Evolutionary conservation across 345 rosid species (phyloP), one percentile per base, ranked within the genome.

Genomic region (Gossypium herbaceum): DNA sequence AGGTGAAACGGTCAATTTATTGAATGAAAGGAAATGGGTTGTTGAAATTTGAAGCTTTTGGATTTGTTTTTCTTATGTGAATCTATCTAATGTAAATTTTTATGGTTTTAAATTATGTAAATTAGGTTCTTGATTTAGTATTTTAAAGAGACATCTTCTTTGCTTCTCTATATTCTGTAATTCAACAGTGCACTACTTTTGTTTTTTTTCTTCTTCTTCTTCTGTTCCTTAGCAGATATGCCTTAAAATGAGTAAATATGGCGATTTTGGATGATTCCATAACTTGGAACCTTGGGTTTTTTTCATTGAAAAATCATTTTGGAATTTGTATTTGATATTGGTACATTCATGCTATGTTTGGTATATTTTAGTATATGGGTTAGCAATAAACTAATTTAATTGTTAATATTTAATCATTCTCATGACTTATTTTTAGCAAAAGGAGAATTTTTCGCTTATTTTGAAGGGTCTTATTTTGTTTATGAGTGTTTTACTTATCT

Each of bases 111-210:
- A 54, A 25, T 63, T 61, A 6, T 77, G 16, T 56, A 68, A 8
- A 47, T 9, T 45, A 68, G 68, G 73, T 66, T 78, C 68, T 72
- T 48, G 7, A 57, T 57, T 24, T 24, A n/a, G 75, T 12, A 44
- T 9, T 56, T 72, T 72, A 44, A 43, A 4, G 3, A 57, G 66
- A 41, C 9, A 6, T 56, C 34, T 71, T 39, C 27, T 41, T 12
- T 41, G 16, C 27, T 65, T 56, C 10, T 43, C 29, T 12, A 29
- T 11, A 1, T 56, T 41, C 1, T 20, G 43, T 51, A 9, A 60
- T 27, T 51, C 17, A 15, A 47, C 44, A 27, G 34, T 29, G 59
- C 2, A 16, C 10, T 9, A 17, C 57, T 54, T 34, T 17, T 34
- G 27, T 19, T 34, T 4, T 34, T 34, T 34, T 34, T n/a, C 0